Conservation (phyloP, 2,329 filamentous ascomycete species). For the Neonectria magnoliae region DNA sequence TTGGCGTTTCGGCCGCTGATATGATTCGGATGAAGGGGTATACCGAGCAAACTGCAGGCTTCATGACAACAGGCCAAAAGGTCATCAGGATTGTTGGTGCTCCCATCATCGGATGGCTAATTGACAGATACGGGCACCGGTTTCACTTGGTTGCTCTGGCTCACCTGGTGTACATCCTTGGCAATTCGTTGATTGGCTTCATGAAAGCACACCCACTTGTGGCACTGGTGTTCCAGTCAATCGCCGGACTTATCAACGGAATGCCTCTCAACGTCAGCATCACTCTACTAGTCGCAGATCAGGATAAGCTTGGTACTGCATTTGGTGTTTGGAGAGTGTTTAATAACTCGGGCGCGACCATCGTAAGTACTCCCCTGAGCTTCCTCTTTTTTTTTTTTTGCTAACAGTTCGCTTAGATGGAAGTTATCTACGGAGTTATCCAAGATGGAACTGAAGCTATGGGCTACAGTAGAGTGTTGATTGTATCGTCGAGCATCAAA, state of each 20-base stretch:
- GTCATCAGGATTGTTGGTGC: slow-evolving; percentile 34
- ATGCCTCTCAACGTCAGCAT: slow-evolving; percentile 40
- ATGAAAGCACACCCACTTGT: slow-evolving; percentile 32
- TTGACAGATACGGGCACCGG: slow-evolving; percentile 38
- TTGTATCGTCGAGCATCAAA: slow-evolving; percentile 32
- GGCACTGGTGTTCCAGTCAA: slow-evolving; percentile 31
- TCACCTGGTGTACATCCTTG: slow-evolving; percentile 25
- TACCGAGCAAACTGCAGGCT: slow-evolving; percentile 35
- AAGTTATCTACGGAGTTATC: slow-evolving; percentile 37
- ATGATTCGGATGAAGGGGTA: slow-evolving; percentile 41
- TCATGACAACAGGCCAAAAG: slow-evolving; percentile 34
- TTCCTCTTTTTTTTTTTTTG: no score
- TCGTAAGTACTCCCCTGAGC: slow-evolving; percentile 26
- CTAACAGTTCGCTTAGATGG: slow-evolving; percentile 26
- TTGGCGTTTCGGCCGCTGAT: slow-evolving; percentile 33
- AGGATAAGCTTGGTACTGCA: slow-evolving; percentile 38
- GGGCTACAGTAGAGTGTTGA: slow-evolving; percentile 33
- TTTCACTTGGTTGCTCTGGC: slow-evolving; percentile 38
- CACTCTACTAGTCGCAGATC: slow-evolving; percentile 37
- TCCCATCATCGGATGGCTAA: slow-evolving; percentile 29
- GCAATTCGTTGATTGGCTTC: slow-evolving; percentile 35
- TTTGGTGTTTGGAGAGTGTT: slow-evolving; percentile 38
- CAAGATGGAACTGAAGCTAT: slow-evolving; percentile 33
- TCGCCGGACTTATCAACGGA: slow-evolving; percentile 35
- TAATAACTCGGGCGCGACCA: slow-evolving; percentile 38